These are phyloP conservation scores for Colletotrichum filicis DNA, from an alignment of 2,329 filamentous ascomycete species.

Conservation along the genomic window DNA sequence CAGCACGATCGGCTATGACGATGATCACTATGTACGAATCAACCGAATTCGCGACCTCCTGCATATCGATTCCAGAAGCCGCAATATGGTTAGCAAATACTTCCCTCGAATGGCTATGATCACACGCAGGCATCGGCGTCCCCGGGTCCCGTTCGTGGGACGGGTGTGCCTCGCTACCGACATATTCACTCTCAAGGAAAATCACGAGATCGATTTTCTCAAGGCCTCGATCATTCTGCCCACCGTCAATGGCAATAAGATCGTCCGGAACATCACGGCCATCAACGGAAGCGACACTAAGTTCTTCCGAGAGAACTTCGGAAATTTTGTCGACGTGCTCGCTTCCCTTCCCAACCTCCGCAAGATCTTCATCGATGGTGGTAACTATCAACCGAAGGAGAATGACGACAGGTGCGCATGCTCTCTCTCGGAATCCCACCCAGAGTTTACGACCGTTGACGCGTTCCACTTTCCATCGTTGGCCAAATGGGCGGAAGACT, in stretches of 20 bases:
- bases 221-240: not conserved
- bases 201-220: not conserved
- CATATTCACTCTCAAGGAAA: not conserved
- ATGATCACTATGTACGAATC: not conserved
- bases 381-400: not conserved
- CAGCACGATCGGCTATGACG: not conserved
- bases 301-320: not conserved
- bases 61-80: not conserved
- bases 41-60: not conserved
- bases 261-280: not conserved
- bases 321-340: not conserved
- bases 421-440: not conserved
- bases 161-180: not conserved
- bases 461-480: not conserved
- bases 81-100: not conserved
- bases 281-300: not conserved
- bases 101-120: not conserved
- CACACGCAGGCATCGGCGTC: not conserved
- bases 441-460: not conserved
- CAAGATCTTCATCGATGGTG: not conserved
- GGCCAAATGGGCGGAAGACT: not conserved
- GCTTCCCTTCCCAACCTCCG: not conserved
- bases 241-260: not conserved
- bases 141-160: not conserved
- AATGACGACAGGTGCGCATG: not conserved